Conservation (phyloP, 2,329 filamentous ascomycete species). For the Fusarium sp. region DNA sequence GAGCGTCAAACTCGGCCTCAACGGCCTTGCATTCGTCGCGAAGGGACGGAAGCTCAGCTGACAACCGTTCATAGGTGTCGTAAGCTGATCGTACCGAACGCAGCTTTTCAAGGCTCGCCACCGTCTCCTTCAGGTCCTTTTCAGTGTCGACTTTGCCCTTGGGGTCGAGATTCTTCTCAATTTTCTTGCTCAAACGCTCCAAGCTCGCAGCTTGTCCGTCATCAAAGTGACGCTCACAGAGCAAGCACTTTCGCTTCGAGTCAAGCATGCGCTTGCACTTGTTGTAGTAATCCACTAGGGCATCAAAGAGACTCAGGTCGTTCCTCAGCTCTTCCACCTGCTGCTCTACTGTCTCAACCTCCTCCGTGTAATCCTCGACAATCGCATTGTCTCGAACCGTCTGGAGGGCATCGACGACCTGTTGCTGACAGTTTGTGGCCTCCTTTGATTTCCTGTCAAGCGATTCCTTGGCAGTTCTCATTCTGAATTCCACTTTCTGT, state of each 20-base stretch:
- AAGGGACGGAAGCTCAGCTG: conserved; percentile 75
- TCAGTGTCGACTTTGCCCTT: conserved; percentile 71
- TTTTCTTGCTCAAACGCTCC: conserved; percentile 72
- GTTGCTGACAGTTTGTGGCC: conserved; percentile 68
- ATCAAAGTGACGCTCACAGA: conserved; percentile 78
- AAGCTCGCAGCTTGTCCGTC: conserved; percentile 66
- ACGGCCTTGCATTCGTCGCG: conserved; percentile 71
- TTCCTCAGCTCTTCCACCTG: conserved; percentile 71
- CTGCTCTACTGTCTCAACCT: conserved; percentile 62
- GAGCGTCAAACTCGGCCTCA: conserved; percentile 69
- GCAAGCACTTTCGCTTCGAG: conserved; percentile 76
- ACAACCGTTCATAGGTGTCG: conserved; percentile 78
- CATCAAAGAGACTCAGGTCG: conserved; percentile 75
- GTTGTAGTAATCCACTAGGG: conserved; percentile 76
- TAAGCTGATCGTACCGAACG: conserved; percentile 73
- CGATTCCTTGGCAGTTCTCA: conserved; percentile 73
- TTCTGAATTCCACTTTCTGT: conserved; percentile 78
- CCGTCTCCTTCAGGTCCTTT: conserved; percentile 64
- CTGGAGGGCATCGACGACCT: conserved; percentile 61
- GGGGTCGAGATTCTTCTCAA: conserved; percentile 72
- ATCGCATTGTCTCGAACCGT: conserved; percentile 55
- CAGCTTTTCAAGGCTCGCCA: conserved; percentile 66
- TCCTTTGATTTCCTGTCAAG: conserved; percentile 73
- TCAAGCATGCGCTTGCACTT: conserved; percentile 74
- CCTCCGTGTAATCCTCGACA: conserved; percentile 65